Conservation (phyloP, 1,139 yeast genomes). For the Lodderomyces pseudojiufengensis region DNA sequence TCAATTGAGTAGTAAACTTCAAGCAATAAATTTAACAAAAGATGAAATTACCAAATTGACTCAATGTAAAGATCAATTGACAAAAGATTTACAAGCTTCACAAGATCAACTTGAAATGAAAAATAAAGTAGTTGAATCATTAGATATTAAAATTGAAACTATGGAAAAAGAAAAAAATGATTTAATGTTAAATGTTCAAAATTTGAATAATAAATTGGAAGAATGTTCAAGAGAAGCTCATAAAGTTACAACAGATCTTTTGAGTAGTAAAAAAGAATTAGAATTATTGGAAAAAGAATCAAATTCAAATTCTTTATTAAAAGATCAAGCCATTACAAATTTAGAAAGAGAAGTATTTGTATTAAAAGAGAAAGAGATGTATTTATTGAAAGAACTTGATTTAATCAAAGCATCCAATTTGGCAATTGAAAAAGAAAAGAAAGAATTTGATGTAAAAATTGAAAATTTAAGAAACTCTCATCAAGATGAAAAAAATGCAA, state of each 20-base stretch:
- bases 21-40: too few species aligned
- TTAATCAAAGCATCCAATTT: not conserved
- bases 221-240: not conserved
- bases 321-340: not conserved
- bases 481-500: conserved; percentile 2
- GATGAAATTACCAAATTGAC: too few species aligned
- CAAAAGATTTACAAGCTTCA: too few species aligned
- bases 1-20: too few species aligned
- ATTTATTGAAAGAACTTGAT: not conserved
- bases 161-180: not conserved
- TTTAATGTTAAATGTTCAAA: not conserved
- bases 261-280: not conserved
- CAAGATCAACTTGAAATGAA: not conserved
- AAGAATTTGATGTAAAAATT: not conserved
- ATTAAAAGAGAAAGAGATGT: conserved; percentile 1
- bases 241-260: not conserved
- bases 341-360: conserved; percentile 4
- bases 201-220: conserved; percentile 1
- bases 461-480: not conserved
- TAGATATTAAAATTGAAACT: not conserved
- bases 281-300: conserved; percentile 2
- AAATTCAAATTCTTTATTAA: not conserved
- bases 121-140: not conserved
- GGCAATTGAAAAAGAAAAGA: not conserved
- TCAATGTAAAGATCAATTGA: too few species aligned